A percentile compares a stretch with the other conserved stretches of the same genome.
phyloP scores from a whole-genome alignment of 106 monocot species.

The Dendrobium catenatum region DNA sequence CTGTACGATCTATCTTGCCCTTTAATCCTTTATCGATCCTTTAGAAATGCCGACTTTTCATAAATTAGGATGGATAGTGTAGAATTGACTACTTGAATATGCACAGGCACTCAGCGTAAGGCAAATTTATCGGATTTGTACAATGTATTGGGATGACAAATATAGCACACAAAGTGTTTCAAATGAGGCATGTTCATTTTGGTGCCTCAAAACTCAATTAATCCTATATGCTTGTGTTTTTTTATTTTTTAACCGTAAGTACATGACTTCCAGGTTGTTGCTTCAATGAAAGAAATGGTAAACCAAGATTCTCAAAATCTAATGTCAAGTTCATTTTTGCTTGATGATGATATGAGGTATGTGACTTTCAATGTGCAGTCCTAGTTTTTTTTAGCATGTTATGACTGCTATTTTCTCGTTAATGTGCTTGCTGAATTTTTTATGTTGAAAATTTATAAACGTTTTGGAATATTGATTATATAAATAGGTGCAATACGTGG shows the following conservation, averaged over 20 bases:
- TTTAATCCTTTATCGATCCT: not conserved
- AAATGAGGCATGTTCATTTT: slow-evolving; percentile 53
- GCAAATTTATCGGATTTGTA: slow-evolving; percentile 96
- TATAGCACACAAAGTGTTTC: slow-evolving; percentile 91
- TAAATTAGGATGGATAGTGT: not conserved
- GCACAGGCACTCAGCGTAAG: slow-evolving; percentile 70
- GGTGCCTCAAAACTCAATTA: not conserved
- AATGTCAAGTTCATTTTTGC: slow-evolving; percentile 83
- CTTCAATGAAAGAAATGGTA: slow-evolving; percentile 82
- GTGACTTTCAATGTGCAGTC: not conserved
- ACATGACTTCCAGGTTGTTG: slow-evolving; percentile 55
- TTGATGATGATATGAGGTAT: slow-evolving; percentile 98
- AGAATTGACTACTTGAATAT: slow-evolving; percentile 6
- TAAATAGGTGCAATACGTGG: too few species aligned
- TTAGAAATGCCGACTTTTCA: not conserved
- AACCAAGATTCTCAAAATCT: slow-evolving; percentile 72
- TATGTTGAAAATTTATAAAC: not conserved
- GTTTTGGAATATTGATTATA: not conserved
- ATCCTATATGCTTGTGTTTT: not conserved
- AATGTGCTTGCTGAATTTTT: not conserved
- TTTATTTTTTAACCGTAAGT: not conserved
- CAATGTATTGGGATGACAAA: slow-evolving; percentile 99
- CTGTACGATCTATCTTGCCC: slow-evolving; percentile 34
- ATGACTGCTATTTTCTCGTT: not conserved
- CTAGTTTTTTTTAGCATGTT: not conserved